phyloP scores from a whole-genome alignment of 1,139 yeast species.

The Pneumocystis canis region DNA sequence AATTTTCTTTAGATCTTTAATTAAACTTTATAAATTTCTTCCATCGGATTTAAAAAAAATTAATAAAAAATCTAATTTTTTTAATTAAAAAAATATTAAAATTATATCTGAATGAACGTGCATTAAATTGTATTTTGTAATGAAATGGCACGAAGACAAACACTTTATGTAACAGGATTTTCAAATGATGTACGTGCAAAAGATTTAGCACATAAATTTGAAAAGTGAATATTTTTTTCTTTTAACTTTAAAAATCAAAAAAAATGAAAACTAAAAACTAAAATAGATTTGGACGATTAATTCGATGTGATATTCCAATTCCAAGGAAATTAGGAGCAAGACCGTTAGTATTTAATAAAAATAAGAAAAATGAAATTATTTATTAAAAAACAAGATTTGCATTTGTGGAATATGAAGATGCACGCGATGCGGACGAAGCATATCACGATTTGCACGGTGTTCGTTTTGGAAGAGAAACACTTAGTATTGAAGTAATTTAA shows the following conservation, averaged over 20 bases:
- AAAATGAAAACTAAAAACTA: too few relatives aligned
- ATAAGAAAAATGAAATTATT: neutral
- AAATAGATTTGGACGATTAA: conserved; percentile 44
- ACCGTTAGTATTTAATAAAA: conserved; percentile 19
- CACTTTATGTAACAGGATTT: conserved; percentile 45
- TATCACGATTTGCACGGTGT: conserved; percentile 32
- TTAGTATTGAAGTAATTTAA: conserved; percentile 17
- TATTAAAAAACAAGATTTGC: conserved; percentile 35
- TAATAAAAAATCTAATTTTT: too few relatives aligned
- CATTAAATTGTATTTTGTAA: too few relatives aligned
- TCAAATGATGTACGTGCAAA: conserved; percentile 45
- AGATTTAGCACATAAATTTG: conserved; percentile 54
- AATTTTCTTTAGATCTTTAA: too few relatives aligned
- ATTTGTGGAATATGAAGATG: conserved; percentile 52
- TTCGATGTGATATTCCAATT: conserved; percentile 57
- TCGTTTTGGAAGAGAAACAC: conserved; percentile 20
- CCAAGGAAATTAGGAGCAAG: conserved; percentile 50
- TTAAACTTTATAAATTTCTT: too few relatives aligned
- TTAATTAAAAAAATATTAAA: too few relatives aligned
- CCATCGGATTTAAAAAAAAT: too few relatives aligned
- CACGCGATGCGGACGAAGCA: conserved; percentile 50
- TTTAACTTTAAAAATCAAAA: too few relatives aligned
- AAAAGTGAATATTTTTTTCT: conserved; percentile 36
- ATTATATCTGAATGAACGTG: too few relatives aligned
- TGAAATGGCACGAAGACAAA: conserved; percentile 1